Percentiles rank a stretch among this genome's conserved stretches.
Evolutionary conservation across 768 basidiomycete genomes (phyloP).

Genomic region (Boletus sp.): DNA sequence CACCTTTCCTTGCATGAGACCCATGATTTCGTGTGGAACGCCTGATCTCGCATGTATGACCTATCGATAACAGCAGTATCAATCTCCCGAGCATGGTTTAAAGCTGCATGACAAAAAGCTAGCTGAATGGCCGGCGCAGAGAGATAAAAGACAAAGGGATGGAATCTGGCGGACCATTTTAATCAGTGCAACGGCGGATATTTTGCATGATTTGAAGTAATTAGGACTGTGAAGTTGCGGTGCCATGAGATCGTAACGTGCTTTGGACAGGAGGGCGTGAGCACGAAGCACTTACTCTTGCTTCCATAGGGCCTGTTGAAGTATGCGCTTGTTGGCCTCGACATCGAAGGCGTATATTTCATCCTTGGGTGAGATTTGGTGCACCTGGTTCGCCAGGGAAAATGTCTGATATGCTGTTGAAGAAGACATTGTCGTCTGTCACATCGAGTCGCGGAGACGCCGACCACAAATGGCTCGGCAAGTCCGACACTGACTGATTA

Average conservation of each 20-base stretch:
- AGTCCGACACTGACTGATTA: too few species aligned
- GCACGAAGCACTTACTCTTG: constrained; percentile 60
- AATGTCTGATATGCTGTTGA: constrained; percentile 71
- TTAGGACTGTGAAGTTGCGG: constrained; percentile 49
- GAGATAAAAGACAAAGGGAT: background rate
- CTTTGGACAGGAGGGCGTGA: constrained; percentile 1
- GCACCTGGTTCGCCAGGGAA: constrained; percentile 65
- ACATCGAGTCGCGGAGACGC: too few species aligned
- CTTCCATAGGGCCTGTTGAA: constrained; percentile 75
- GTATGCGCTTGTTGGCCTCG: constrained; percentile 63
- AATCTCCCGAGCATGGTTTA: background rate
- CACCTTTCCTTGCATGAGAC: constrained; percentile 97
- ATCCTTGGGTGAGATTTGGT: constrained; percentile 70
- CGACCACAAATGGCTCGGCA: too few species aligned
- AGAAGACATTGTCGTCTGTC: constrained; percentile 36
- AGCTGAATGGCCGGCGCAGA: background rate
- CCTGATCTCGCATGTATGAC: constrained; percentile 98
- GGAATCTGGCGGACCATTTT: constrained; percentile 70
- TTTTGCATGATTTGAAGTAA: constrained; percentile 87
- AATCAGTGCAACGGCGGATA: constrained; percentile 90
- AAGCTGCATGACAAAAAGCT: background rate
- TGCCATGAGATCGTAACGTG: background rate
- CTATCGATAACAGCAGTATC: constrained; percentile 40
- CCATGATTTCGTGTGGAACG: constrained; percentile 98
- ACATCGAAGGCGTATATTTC: constrained; percentile 75